These are phyloP conservation scores for Gossypium ekmanianum DNA, from an alignment of 345 rosid species.

Conservation along the genomic window DNA sequence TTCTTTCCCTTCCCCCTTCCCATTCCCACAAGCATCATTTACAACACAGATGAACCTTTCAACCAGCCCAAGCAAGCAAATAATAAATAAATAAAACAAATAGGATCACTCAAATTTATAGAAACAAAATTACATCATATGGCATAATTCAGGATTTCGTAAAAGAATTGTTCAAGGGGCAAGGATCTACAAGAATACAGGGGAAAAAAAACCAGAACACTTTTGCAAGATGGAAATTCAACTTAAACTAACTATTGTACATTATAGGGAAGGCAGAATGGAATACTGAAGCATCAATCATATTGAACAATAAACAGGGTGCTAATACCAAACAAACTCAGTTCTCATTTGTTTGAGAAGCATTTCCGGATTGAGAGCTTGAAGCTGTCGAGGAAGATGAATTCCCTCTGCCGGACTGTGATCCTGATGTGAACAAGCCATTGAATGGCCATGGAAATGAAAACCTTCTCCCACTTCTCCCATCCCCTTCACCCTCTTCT, in stretches of 20 bases:
- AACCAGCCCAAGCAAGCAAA: background rate
- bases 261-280: slow-evolving; percentile 24
- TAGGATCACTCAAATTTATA: background rate
- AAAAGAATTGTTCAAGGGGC: no score
- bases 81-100: background rate
- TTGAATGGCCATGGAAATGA: slow-evolving; percentile 78
- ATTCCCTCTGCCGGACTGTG: slow-evolving; percentile 35
- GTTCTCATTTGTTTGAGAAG: slow-evolving; percentile 37
- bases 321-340: slow-evolving; percentile 26
- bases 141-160: background rate
- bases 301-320: background rate
- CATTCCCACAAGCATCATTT: background rate
- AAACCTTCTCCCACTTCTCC: slow-evolving; percentile 57
- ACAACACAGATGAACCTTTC: background rate
- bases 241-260: slow-evolving; percentile 20
- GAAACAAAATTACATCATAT: slow-evolving; percentile 1
- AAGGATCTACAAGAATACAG: slow-evolving; percentile 6
- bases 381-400: slow-evolving; percentile 35
- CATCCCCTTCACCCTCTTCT: slow-evolving; percentile 54
- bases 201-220: background rate
- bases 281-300: slow-evolving; percentile 7
- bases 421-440: slow-evolving; percentile 60
- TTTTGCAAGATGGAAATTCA: slow-evolving; percentile 13
- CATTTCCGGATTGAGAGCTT: slow-evolving; percentile 28
- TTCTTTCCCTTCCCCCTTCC: background rate